Conservation (phyloP, 2,329 filamentous ascomycete genomes). For the Neurospora sp. region DNA sequence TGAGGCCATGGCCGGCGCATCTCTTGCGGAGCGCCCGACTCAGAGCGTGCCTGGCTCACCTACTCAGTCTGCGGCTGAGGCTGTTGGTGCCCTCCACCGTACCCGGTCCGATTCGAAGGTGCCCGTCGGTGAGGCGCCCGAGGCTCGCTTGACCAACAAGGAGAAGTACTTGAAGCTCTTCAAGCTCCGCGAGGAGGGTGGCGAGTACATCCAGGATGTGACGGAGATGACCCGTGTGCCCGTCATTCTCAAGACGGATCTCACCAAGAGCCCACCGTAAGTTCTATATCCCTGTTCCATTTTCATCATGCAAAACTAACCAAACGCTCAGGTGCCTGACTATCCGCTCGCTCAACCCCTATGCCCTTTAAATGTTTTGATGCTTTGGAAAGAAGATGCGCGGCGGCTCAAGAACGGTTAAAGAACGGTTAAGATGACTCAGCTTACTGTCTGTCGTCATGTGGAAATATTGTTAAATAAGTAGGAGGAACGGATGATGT, state of each 20-base stretch:
- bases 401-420: neutral
- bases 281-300: constrained; percentile 32
- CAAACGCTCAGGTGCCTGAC: constrained; percentile 56
- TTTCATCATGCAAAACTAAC: constrained; percentile 26
- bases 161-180: constrained; percentile 93
- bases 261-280: constrained; percentile 98
- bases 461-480: neutral
- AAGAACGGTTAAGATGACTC: neutral
- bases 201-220: constrained; percentile 96
- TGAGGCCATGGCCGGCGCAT: constrained; percentile 87
- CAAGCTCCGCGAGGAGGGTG: constrained; percentile 80
- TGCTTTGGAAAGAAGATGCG: neutral
- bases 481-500: neutral
- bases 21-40: constrained; percentile 77
- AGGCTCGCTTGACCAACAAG: constrained; percentile 79
- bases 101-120: constrained; percentile 94
- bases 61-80: constrained; percentile 59
- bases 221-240: constrained; percentile 95
- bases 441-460: neutral
- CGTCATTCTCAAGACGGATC: constrained; percentile 96
- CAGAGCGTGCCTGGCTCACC: constrained; percentile 94
- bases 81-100: constrained; percentile 64
- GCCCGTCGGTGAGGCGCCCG: constrained; percentile 61
- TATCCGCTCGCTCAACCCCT: constrained; percentile 76
- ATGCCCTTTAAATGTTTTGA: constrained; percentile 41